Conservation (phyloP, 1,284 basidiomycete species). For the Trichosporon faecale region DNA sequence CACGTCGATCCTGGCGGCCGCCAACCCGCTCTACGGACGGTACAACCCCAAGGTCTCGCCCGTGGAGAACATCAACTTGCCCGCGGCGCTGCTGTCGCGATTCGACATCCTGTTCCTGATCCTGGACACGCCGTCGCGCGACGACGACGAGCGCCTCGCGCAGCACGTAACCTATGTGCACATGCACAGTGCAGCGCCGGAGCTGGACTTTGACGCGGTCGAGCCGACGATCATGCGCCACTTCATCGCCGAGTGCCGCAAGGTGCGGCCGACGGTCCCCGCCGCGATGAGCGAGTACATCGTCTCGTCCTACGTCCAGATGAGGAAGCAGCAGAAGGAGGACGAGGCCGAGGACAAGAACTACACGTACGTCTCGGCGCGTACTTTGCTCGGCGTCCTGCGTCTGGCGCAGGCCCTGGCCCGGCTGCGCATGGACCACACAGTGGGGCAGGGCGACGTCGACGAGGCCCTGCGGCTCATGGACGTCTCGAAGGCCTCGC, state of each 20-base stretch:
- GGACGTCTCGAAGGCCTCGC: conserved; percentile 89
- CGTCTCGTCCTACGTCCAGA: conserved; percentile 90
- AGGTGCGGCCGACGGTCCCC: conserved; percentile 81
- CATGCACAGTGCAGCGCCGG: conserved; percentile 89
- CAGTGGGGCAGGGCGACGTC: conserved; percentile 81
- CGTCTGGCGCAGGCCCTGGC: conserved; percentile 93
- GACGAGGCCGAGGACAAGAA: conserved; percentile 84
- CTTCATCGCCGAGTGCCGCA: conserved; percentile 92
- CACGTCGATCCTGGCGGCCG: conserved; percentile 95
- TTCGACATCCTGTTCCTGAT: conserved; percentile 98
- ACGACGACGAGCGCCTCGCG: conserved; percentile 92
- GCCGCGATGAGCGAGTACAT: conserved; percentile 85
- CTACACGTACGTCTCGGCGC: conserved; percentile 92
- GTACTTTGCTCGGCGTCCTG: conserved; percentile 90
- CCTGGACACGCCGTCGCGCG: conserved; percentile 88
- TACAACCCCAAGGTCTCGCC: conserved; percentile 98
- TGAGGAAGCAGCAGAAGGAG: conserved; percentile 88
- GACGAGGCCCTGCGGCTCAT: conserved; percentile 96
- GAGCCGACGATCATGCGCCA: conserved; percentile 87
- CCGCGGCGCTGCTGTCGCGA: conserved; percentile 89
- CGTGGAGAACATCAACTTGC: conserved; percentile 98
- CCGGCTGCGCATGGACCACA: conserved; percentile 76
- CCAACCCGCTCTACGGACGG: conserved; percentile 95
- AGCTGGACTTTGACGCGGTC: conserved; percentile 71
- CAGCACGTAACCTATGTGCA: conserved; percentile 98